Percentiles rank a stretch among this genome's conserved stretches.
Conservation (phyloP, 805 yeast species). For the Scheffersomyces spartinae region DNA sequence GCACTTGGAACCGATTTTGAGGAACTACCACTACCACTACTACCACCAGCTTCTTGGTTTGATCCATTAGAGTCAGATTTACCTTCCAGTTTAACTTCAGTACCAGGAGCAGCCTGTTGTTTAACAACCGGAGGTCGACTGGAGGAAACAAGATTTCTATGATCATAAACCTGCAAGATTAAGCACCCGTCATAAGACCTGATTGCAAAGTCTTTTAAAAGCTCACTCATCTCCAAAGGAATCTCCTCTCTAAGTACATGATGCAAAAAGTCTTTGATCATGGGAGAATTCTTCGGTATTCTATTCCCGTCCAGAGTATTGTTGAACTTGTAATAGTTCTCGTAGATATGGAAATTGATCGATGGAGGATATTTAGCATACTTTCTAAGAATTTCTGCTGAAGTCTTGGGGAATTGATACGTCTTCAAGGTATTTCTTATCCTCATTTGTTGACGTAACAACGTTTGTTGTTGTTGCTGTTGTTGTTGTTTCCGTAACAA, state of each 20-base stretch:
- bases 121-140: too few species aligned
- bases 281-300: constrained; percentile 68
- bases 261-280: constrained; percentile 68
- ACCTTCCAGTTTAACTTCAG: too few species aligned
- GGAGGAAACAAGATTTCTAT: constrained; percentile 43
- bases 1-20: too few species aligned
- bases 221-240: constrained; percentile 83
- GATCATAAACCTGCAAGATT: constrained; percentile 79
- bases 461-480: constrained; percentile 24
- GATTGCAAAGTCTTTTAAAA: constrained; percentile 76
- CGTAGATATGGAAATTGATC: constrained; percentile 80
- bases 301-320: constrained; percentile 70
- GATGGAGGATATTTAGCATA: constrained; percentile 72
- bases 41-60: too few species aligned
- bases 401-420: constrained; percentile 55
- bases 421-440: constrained; percentile 14
- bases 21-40: too few species aligned
- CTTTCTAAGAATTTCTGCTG: constrained; percentile 63
- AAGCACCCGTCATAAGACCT: constrained; percentile 84
- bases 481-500: constrained; percentile 14
- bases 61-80: too few species aligned
- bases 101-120: not conserved
- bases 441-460: constrained; percentile 10
- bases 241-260: constrained; percentile 73
- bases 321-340: constrained; percentile 84